phyloP scores from a whole-genome alignment of 148 eudicot species.

The Diospyros lotus region DNA sequence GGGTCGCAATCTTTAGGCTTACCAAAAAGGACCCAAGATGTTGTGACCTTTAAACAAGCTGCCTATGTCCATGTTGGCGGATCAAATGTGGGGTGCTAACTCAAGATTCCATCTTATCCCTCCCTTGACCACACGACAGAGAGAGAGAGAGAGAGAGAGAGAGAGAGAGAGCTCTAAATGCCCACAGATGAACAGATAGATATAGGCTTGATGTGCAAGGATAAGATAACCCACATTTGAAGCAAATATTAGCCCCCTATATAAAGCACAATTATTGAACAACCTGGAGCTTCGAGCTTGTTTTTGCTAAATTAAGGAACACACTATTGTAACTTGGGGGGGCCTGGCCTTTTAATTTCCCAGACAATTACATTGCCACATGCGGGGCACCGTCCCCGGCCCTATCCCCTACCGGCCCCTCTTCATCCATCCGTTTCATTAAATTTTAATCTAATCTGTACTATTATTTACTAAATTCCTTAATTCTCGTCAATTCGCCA shows the following conservation, averaged over 20 bases:
- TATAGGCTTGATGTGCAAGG: not conserved
- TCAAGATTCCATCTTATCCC: constrained; percentile 28
- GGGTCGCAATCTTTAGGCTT: not conserved
- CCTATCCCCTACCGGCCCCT: too few species aligned
- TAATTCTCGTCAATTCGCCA: too few species aligned
- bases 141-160: not conserved
- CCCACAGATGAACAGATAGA: not conserved
- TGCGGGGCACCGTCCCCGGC: too few species aligned
- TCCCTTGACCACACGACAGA: constrained; percentile 15
- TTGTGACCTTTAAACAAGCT: constrained; percentile 25
- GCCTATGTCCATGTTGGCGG: constrained; percentile 13
- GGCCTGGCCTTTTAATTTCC: not conserved
- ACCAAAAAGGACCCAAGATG: constrained; percentile 18
- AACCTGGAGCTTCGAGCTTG: not conserved
- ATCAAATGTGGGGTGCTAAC: constrained; percentile 13
- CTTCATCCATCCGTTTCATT: too few species aligned
- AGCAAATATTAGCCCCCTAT: not conserved
- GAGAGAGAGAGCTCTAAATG: not conserved
- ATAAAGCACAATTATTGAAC: not conserved
- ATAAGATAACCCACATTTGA: not conserved
- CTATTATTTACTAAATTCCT: too few species aligned
- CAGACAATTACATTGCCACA: too few species aligned
- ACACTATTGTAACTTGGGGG: not conserved
- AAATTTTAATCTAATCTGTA: too few species aligned
- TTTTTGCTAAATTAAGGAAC: constrained; percentile 10